Conservation (phyloP, 192 early-diverging fungal genomes). For the Coemansia sp. region DNA sequence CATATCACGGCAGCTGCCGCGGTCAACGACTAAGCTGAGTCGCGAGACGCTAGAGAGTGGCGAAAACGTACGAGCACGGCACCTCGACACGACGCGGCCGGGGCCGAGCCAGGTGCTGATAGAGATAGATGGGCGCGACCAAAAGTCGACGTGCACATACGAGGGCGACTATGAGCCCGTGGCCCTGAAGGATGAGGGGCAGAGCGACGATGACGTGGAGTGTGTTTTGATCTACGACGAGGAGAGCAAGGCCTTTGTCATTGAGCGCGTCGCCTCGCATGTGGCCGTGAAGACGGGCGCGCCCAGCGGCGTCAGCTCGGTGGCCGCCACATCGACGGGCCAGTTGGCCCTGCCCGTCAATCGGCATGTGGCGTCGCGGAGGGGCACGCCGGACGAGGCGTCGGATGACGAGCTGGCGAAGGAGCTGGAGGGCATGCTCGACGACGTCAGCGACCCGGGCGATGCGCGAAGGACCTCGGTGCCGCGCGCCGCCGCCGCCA, state of each 20-base stretch:
- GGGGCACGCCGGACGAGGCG: constrained; percentile 26
- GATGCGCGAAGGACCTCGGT: constrained; percentile 6
- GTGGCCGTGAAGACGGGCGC: constrained; percentile 16
- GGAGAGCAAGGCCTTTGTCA: constrained; percentile 39
- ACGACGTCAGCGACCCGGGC: constrained; percentile 29
- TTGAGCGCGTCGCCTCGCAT: constrained; percentile 29
- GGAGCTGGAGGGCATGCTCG: constrained; percentile 46
- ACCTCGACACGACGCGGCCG: constrained; percentile 4
- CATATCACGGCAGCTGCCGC: constrained; percentile 38
- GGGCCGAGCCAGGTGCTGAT: constrained; percentile 10
- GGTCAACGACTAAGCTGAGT: constrained; percentile 41
- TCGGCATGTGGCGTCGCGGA: constrained; percentile 3
- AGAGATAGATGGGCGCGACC: constrained; percentile 31
- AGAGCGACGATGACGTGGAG: constrained; percentile 12
- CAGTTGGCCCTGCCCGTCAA: constrained; percentile 31
- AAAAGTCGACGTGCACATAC: constrained; percentile 37
- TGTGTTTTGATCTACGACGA: constrained; percentile 47
- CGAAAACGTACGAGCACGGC: constrained; percentile 21
- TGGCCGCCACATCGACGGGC: constrained; percentile 2
- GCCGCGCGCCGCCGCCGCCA: not conserved
- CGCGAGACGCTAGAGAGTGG: constrained; percentile 45
- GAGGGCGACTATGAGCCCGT: constrained; percentile 41
- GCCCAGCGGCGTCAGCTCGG: constrained; percentile 3
- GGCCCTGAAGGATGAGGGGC: not conserved
- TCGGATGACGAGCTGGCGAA: constrained; percentile 43